These are phyloP conservation scores for Fusarium humuli DNA, from an alignment of 2,329 filamentous ascomycete species.

Conservation along the genomic window DNA sequence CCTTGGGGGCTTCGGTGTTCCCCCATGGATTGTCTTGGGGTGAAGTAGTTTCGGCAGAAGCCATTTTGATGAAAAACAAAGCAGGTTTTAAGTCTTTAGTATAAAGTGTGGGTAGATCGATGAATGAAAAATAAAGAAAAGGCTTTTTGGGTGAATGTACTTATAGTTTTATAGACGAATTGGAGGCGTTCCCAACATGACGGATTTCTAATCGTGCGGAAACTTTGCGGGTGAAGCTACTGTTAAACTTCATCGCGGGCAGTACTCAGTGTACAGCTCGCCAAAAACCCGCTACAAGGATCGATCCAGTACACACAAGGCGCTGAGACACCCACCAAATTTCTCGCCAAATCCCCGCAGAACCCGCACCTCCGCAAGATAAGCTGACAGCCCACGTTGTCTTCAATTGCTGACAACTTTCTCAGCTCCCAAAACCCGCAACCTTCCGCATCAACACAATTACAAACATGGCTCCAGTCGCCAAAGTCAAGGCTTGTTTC, in stretches of 20 bases:
- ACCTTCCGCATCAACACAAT: not conserved
- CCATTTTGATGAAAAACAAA: not conserved
- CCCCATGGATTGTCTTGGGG: constrained; percentile 12
- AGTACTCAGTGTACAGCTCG: not conserved
- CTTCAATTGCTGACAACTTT: not conserved
- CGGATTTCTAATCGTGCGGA: not conserved
- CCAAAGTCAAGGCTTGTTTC: constrained; percentile 7
- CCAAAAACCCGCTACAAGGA: not conserved
- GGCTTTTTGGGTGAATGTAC: not conserved
- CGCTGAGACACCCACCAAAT: not conserved
- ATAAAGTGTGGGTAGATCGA: no score
- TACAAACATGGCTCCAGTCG: not conserved
- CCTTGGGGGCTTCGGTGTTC: not conserved
- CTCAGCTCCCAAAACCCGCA: not conserved
- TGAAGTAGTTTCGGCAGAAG: not conserved
- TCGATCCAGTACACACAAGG: rapidly evolving
- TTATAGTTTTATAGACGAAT: not conserved
- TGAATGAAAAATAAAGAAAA: not conserved
- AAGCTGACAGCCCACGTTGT: constrained; percentile 4
- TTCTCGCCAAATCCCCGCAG: not conserved
- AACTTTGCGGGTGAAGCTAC: not conserved
- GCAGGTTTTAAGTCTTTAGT: not conserved
- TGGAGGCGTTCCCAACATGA: not conserved
- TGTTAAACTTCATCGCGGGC: not conserved
- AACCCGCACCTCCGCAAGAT: not conserved